Conservation (phyloP, 257 asterid genomes). For the Ajuga chamaepitys region DNA sequence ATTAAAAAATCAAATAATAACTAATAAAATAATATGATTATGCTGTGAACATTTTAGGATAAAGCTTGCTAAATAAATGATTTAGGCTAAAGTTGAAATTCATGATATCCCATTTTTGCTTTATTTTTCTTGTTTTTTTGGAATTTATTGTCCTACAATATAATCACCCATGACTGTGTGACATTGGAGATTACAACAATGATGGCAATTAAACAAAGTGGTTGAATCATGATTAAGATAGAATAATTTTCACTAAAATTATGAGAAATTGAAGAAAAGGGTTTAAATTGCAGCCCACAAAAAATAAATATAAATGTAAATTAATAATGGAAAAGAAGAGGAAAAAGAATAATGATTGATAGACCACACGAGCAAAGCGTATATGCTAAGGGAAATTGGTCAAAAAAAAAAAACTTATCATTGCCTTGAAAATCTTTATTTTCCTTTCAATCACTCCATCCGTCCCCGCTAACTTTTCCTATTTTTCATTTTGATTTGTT, state of each 20-base stretch:
- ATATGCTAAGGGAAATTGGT: conserved; percentile 21
- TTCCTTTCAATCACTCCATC: no score
- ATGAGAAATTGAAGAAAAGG: conserved; percentile 6
- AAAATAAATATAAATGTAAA: neutral
- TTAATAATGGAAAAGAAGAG: neutral
- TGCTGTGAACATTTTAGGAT: neutral
- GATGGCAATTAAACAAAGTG: conserved; percentile 28
- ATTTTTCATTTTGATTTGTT: no score
- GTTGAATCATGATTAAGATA: conserved; percentile 15
- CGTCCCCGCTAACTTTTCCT: no score
- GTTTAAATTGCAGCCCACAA: conserved; percentile 9
- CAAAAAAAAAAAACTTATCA: conserved; percentile 28
- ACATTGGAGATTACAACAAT: conserved; percentile 26
- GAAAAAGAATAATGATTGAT: conserved; percentile 13
- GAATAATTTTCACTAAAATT: conserved; percentile 17
- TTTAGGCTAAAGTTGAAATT: conserved; percentile 11
- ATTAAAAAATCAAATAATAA: no score
- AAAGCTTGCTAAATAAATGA: neutral
- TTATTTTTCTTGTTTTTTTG: conserved; percentile 25
- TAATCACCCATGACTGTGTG: conserved; percentile 18
- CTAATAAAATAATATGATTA: neutral
- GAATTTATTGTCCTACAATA: conserved; percentile 20
- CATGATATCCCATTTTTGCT: conserved; percentile 8
- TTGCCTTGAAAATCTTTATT: conserved; percentile 16
- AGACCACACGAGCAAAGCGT: conserved; percentile 31